phyloP scores from a whole-genome alignment of 2,329 filamentous ascomycete genomes.

The Pseudogymnoascus sp. region DNA sequence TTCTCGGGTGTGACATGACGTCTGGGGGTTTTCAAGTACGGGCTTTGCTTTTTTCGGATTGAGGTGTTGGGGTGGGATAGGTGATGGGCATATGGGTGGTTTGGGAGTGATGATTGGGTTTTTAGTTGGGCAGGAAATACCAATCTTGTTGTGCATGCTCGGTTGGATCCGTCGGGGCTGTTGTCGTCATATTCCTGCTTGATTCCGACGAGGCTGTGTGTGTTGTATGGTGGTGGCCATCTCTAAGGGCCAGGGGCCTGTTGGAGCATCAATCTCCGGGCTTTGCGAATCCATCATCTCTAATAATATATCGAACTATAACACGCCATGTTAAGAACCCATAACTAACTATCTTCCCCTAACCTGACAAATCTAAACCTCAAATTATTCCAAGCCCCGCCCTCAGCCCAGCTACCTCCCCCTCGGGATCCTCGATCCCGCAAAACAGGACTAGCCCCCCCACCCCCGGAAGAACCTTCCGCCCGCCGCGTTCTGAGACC shows the following conservation, averaged over 20 bases:
- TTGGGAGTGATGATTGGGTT: not conserved
- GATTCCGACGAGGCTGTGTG: not conserved
- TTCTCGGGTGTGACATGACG: not conserved
- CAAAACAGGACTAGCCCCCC: not conserved
- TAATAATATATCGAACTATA: not conserved
- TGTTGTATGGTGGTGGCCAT: not conserved
- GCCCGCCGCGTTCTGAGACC: not conserved
- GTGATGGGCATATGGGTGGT: not conserved
- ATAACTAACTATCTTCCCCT: not conserved
- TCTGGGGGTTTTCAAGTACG: not conserved
- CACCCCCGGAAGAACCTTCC: not conserved
- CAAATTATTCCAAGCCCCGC: not conserved
- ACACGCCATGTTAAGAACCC: not conserved
- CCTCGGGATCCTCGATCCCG: not conserved
- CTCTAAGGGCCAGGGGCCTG: not conserved
- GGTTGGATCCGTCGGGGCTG: not conserved
- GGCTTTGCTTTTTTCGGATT: not conserved
- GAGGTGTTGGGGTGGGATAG: not conserved
- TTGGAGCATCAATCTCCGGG: not conserved
- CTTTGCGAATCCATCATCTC: not conserved
- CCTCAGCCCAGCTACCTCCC: not conserved
- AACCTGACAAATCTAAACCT: not conserved
- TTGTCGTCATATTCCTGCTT: not conserved
- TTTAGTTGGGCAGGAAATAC: slow-evolving; percentile 1
- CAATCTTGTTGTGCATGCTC: not conserved